Evolutionary conservation across 805 yeast species (phyloP).

Genomic region (Wickerhamomyces rabaulensis): DNA sequence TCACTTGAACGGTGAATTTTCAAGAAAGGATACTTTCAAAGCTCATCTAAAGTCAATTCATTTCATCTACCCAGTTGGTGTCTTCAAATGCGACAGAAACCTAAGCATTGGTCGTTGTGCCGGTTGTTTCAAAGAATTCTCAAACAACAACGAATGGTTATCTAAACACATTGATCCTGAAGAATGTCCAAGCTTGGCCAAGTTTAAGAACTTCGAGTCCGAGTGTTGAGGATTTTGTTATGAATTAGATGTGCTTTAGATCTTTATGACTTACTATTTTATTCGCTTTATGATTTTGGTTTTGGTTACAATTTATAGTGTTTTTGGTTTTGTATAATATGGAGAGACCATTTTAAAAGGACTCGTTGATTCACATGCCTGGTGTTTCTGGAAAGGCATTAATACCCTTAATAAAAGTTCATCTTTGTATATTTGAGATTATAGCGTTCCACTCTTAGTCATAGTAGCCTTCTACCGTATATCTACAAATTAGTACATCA

Average conservation of each 20-base stretch:
- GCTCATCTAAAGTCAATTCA: conserved; percentile 76
- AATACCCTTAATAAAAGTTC: neutral
- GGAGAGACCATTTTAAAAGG: neutral
- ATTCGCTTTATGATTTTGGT: neutral
- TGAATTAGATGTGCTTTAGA: neutral
- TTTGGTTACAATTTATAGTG: neutral
- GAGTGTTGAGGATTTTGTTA: neutral
- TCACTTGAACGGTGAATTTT: conserved; percentile 68
- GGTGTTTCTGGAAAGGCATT: neutral
- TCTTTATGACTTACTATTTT: neutral
- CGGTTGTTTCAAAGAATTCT: conserved; percentile 55
- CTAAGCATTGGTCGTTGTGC: conserved; percentile 61
- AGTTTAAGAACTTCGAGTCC: conserved; percentile 2
- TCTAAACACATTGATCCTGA: conserved; percentile 56
- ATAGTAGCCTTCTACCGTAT: too few relatives aligned
- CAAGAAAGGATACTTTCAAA: conserved; percentile 75
- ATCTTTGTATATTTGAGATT: too few relatives aligned
- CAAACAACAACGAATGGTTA: conserved; percentile 65
- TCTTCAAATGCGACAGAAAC: conserved; percentile 56
- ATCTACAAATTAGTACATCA: too few relatives aligned
- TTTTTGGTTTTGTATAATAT: neutral
- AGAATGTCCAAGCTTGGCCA: conserved; percentile 34
- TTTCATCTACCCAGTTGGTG: conserved; percentile 69
- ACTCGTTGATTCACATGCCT: too few relatives aligned
- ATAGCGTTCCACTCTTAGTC: too few relatives aligned